phyloP scores from a whole-genome alignment of 2,329 filamentous ascomycete genomes.

The Paracorniculantispora psalliotae region DNA sequence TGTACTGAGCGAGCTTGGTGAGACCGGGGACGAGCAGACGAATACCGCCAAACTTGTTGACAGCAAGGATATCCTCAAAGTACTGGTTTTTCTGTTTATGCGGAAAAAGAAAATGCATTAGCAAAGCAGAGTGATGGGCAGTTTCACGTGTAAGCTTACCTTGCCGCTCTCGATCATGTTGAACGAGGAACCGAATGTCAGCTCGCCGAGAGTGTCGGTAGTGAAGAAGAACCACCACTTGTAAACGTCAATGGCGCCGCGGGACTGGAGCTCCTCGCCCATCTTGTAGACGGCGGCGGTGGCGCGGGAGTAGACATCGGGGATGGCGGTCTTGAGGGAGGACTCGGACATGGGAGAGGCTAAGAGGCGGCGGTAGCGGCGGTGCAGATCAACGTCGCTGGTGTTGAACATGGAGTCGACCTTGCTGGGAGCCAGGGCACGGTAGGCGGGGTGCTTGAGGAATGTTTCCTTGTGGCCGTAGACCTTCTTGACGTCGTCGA shows the following conservation, averaged over 20 bases:
- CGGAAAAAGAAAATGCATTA: background rate
- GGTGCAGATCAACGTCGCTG: constrained; percentile 33
- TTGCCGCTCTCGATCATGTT: constrained; percentile 44
- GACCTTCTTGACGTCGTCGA: constrained; percentile 27
- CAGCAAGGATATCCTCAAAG: constrained; percentile 8
- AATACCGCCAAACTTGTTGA: constrained; percentile 21
- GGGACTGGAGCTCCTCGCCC: constrained; percentile 33
- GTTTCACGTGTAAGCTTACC: constrained; percentile 27
- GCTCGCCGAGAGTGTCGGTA: constrained; percentile 48
- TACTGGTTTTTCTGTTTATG: constrained; percentile 9
- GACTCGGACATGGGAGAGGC: constrained; percentile 35
- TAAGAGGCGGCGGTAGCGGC: constrained; percentile 36
- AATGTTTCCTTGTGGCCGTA: constrained; percentile 24
- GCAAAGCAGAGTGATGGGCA: background rate
- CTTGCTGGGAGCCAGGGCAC: constrained; percentile 16
- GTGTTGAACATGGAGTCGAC: constrained; percentile 33
- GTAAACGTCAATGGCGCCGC: constrained; percentile 38
- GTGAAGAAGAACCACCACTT: constrained; percentile 53
- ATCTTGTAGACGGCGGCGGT: constrained; percentile 39
- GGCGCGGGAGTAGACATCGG: constrained; percentile 31
- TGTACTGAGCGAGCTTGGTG: constrained; percentile 19
- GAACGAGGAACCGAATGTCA: constrained; percentile 54
- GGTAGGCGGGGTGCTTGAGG: constrained; percentile 22
- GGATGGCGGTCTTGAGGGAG: constrained; percentile 27
- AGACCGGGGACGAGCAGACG: constrained; percentile 26